Evolutionary conservation across 768 basidiomycete species (phyloP), one percentile per base, ranked within the genome.

Genomic region (Lactarius vividus): DNA sequence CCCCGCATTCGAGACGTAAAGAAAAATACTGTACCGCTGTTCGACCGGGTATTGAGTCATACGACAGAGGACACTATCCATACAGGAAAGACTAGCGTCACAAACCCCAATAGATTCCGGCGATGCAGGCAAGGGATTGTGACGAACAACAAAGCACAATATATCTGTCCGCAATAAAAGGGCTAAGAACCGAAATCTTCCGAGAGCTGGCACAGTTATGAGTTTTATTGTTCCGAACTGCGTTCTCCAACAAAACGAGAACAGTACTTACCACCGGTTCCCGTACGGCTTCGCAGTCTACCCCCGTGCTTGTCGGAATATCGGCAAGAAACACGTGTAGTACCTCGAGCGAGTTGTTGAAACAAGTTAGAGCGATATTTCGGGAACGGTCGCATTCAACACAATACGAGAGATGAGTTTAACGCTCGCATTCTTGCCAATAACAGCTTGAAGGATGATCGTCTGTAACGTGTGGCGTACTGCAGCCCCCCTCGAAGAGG

Each of bases 171-270:
- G 13, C 23, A 23, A 13, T 5, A 13, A n/a, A 68, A 52, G 15
- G 55, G 69, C 72, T 3, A 71, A 72, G 68, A 75, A 75, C 46
- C 72, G 72, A 55, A 77, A 18, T 73, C 57, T 64, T 75, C 18
- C n/a, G 18, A 56, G 60, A 65, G 46, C 1, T 62, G 28, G 65
- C 28, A 60, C 35, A 33, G 15, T 8, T 13, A 15, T 15, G 20
- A 18, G 57, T 49, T 59, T 53, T 46, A 49, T n/a, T 33, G 16
- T 59, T 49, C 37, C 42, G n/a, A 37, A 35, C 9, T 9, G 31
- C 31, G 10, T 39, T 54, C 29, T n/a, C 40, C 23, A 16, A 7
- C 57, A 18, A 20, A 60, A 57, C 37, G 31, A 64, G 39, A 16
- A 23, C 46, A 13, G 23, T 15, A 13, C 42, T 39, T 15, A 39